phyloP scores from a whole-genome alignment of 2,329 filamentous ascomycete species.

The Cladobotryum mycophilum region DNA sequence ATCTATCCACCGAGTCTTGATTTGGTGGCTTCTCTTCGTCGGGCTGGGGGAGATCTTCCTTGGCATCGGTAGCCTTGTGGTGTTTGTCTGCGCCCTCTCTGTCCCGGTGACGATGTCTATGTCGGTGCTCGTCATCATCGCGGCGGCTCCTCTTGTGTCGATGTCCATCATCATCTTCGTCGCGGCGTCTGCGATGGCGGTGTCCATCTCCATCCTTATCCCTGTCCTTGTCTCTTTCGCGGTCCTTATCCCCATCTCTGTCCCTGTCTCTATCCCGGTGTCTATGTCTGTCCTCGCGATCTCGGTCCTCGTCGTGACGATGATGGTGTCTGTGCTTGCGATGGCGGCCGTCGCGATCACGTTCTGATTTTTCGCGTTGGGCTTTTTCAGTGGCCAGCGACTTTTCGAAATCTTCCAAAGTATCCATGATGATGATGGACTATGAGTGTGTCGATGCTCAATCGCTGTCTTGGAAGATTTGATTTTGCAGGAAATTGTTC shows the following conservation, averaged over 20 bases:
- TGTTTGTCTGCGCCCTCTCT: constrained; percentile 23
- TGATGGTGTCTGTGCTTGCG: constrained; percentile 41
- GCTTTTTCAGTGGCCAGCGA: constrained; percentile 61
- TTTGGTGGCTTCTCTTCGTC: constrained; percentile 40
- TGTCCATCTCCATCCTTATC: constrained; percentile 26
- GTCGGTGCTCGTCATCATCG: constrained; percentile 37
- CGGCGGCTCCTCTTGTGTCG: constrained; percentile 56
- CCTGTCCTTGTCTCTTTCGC: constrained; percentile 18
- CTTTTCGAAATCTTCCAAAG: constrained; percentile 71
- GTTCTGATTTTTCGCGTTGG: constrained; percentile 42
- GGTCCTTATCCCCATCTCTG: constrained; percentile 17
- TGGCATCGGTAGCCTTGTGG: constrained; percentile 39
- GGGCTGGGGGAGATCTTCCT: constrained; percentile 45
- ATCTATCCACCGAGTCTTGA: constrained; percentile 19
- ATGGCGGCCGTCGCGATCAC: constrained; percentile 37
- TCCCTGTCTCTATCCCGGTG: constrained; percentile 13
- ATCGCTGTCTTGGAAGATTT: background rate
- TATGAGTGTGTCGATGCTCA: background rate
- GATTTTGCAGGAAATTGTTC: background rate
- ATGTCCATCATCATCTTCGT: constrained; percentile 42
- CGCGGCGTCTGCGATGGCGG: constrained; percentile 29
- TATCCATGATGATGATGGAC: constrained; percentile 39
- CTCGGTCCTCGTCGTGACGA: constrained; percentile 38
- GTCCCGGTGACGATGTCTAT: constrained; percentile 17
- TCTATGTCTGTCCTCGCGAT: constrained; percentile 23